Conservation (phyloP, 139 green algal species). For the Pycnococcus provasolii region DNA sequence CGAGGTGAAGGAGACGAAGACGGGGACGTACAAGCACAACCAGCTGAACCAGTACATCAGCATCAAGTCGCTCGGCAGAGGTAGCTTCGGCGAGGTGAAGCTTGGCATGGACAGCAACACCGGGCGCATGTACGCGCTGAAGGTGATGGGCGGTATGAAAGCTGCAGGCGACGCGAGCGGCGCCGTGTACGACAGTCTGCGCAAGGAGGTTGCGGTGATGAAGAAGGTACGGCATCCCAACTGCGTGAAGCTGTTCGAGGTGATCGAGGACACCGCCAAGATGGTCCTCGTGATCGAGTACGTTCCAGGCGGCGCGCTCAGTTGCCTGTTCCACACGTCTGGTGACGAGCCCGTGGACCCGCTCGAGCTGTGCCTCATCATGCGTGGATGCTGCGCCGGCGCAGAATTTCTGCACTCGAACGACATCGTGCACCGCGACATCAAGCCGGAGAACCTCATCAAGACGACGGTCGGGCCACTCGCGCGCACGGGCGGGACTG, state of each 20-base stretch:
- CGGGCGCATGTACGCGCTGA: slow-evolving; percentile 18
- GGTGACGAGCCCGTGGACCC: slow-evolving; percentile 28
- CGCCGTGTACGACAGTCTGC: slow-evolving; percentile 2
- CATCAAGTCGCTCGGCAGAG: slow-evolving; percentile 14
- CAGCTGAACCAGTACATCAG: slow-evolving; percentile 26
- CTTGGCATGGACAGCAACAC: slow-evolving; percentile 8
- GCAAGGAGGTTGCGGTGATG: slow-evolving; percentile 73
- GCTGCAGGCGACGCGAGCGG: neutral
- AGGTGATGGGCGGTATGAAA: neutral
- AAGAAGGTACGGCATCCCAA: slow-evolving; percentile 68
- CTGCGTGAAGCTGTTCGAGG: slow-evolving; percentile 68
- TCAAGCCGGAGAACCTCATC: slow-evolving; percentile 80
- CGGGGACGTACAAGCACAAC: neutral
- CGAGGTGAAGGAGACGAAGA: neutral
- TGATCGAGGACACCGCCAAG: slow-evolving; percentile 27
- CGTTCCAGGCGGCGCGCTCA: slow-evolving; percentile 41
- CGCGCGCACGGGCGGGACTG: slow-evolving; percentile 44
- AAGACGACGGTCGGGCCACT: slow-evolving; percentile 22
- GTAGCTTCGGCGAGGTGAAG: slow-evolving; percentile 4
- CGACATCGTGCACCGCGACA: slow-evolving; percentile 56
- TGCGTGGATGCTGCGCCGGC: slow-evolving; percentile 34
- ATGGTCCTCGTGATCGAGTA: slow-evolving; percentile 17
- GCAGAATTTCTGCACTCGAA: slow-evolving; percentile 66
- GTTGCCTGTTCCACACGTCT: neutral
- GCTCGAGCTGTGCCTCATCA: slow-evolving; percentile 9